phyloP scores from a whole-genome alignment of 441 rosid genomes.

The Biscutella auriculata region DNA sequence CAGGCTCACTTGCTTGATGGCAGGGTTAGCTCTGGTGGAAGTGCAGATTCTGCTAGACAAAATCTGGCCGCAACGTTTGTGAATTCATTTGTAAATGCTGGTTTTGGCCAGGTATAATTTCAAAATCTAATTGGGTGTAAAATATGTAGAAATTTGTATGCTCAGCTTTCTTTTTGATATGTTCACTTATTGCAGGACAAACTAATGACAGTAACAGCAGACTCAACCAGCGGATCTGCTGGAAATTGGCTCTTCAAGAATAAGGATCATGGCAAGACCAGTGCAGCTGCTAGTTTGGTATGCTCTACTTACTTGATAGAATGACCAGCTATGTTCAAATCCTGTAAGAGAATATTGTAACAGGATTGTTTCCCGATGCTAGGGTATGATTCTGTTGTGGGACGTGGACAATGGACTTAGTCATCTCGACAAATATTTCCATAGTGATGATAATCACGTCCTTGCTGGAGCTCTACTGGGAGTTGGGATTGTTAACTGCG shows the following conservation, averaged over 20 bases:
- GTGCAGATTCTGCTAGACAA: conserved; percentile 89
- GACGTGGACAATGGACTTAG: conserved; percentile 88
- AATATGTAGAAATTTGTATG: not conserved
- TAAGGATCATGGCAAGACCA: conserved; percentile 87
- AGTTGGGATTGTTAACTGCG: conserved; percentile 84
- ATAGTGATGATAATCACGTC: conserved; percentile 66
- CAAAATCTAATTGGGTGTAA: not conserved
- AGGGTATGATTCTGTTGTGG: conserved; percentile 97
- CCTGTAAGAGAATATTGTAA: not conserved
- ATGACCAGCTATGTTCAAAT: conserved; percentile 17
- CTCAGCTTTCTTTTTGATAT: conserved; percentile 3
- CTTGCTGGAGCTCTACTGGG: conserved; percentile 90
- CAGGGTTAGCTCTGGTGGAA: conserved; percentile 64
- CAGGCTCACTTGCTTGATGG: conserved; percentile 98
- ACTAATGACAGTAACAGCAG: conserved; percentile 75
- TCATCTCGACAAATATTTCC: conserved; percentile 85
- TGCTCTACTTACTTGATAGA: not conserved
- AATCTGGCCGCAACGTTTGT: conserved; percentile 94
- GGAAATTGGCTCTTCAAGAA: conserved; percentile 94
- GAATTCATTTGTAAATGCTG: conserved; percentile 96
- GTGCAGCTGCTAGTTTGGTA: conserved; percentile 98
- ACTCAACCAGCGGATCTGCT: conserved; percentile 54
- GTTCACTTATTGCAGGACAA: conserved; percentile 54
- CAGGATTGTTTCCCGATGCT: conserved; percentile 2
- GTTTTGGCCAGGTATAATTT: conserved; percentile 71